Percentiles rank a stretch among this genome's conserved stretches.
phyloP scores from a whole-genome alignment of 768 basidiomycete genomes.

The Chalciporus pseudorubinellus region DNA sequence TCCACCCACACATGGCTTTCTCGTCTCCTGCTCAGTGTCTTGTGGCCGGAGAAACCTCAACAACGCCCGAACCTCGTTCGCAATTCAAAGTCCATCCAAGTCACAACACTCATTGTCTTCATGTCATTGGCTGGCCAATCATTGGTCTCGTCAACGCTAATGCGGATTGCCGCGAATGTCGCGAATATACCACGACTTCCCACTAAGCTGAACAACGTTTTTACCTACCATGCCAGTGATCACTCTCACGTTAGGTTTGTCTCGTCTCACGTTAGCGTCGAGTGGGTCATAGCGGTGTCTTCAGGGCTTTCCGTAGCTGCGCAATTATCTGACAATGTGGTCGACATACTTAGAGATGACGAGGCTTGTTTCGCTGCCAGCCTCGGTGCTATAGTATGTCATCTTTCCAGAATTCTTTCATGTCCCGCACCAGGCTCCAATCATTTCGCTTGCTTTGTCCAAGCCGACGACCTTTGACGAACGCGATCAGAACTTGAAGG shows the following conservation, averaged over 20 bases:
- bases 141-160: constrained; percentile 18
- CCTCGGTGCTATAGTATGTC: not conserved
- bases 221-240: no score
- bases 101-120: constrained; percentile 21
- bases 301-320: constrained; percentile 20
- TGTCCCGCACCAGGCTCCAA: not conserved
- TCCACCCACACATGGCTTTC: constrained; percentile 20
- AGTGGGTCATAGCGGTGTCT: constrained; percentile 18
- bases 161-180: constrained; percentile 11
- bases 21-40: constrained; percentile 22
- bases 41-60: constrained; percentile 20
- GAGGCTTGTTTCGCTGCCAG: constrained; percentile 6
- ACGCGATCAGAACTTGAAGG: constrained; percentile 17
- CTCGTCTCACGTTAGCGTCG: constrained; percentile 7
- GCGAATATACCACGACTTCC: constrained; percentile 10
- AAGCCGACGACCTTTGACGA: constrained; percentile 5
- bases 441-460: constrained; percentile 2
- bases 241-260: constrained; percentile 5
- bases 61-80: constrained; percentile 30
- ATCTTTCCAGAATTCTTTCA: constrained; percentile 13
- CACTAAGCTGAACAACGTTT: constrained; percentile 16
- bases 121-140: constrained; percentile 13
- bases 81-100: constrained; percentile 20
- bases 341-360: constrained; percentile 5
- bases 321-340: constrained; percentile 8